These are phyloP conservation scores for Filobasidium wieringae DNA, from an alignment of 768 basidiomycete species.

Conservation along the genomic window DNA sequence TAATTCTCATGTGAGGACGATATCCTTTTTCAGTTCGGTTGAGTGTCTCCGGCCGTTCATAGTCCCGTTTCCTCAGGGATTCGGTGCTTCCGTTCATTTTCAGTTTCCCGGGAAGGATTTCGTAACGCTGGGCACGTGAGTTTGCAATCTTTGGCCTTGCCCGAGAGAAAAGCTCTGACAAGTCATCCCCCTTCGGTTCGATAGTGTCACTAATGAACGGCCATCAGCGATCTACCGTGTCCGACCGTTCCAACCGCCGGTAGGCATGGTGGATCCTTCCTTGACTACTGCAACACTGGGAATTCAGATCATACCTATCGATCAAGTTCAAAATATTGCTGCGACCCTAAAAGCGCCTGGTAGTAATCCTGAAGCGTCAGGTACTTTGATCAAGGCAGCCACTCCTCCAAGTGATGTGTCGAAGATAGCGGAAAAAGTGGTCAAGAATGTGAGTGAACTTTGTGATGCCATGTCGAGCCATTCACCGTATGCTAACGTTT, in stretches of 20 bases:
- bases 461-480: background rate
- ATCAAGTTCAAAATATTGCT: constrained; percentile 20
- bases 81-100: constrained; percentile 36
- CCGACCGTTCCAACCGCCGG: constrained; percentile 17
- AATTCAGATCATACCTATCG: constrained; percentile 32
- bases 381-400: constrained; percentile 16
- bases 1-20: background rate
- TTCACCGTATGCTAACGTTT: background rate
- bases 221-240: constrained; percentile 33
- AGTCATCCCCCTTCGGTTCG: too few species aligned
- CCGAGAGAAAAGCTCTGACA: too few species aligned
- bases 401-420: constrained; percentile 26
- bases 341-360: constrained; percentile 1
- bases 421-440: constrained; percentile 35
- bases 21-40: too few species aligned
- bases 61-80: constrained; percentile 38
- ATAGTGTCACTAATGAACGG: constrained; percentile 30
- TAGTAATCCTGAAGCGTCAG: background rate
- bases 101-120: constrained; percentile 35
- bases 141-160: too few species aligned
- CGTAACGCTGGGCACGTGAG: constrained; percentile 33
- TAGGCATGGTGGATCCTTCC: background rate
- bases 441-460: constrained; percentile 33
- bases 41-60: too few species aligned
- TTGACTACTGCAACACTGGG: constrained; percentile 28